A percentile compares a stretch with the other conserved stretches of the same genome.
phyloP scores from a whole-genome alignment of 1,139 yeast species.

The Kodamaea arcana region DNA sequence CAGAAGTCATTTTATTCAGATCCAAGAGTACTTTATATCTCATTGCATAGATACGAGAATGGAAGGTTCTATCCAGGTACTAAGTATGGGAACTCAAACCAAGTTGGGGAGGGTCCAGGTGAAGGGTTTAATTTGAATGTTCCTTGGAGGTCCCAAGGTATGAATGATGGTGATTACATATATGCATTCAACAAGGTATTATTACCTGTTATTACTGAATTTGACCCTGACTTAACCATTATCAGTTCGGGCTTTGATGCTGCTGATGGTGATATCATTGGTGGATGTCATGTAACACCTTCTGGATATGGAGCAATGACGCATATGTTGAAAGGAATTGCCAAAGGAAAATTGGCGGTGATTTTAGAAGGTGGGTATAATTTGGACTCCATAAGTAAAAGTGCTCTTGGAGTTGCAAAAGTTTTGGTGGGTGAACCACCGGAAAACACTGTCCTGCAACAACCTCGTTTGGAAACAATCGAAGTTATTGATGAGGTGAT shows the following conservation, averaged over 20 bases:
- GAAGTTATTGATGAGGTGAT: slow-evolving; percentile 83
- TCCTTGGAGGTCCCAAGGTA: slow-evolving; percentile 93
- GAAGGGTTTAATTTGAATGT: slow-evolving; percentile 84
- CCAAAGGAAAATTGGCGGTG: slow-evolving; percentile 84
- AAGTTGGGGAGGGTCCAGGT: slow-evolving; percentile 82
- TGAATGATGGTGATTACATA: slow-evolving; percentile 93
- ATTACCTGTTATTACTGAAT: slow-evolving; percentile 85
- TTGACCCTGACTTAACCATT: slow-evolving; percentile 87
- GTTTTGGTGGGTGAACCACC: slow-evolving; percentile 95
- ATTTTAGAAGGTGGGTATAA: slow-evolving; percentile 97
- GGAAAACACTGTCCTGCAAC: slow-evolving; percentile 55
- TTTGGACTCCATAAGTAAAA: slow-evolving; percentile 80
- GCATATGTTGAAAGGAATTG: slow-evolving; percentile 80
- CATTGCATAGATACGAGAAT: slow-evolving; percentile 87
- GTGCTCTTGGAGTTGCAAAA: slow-evolving; percentile 91
- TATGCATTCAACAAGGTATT: slow-evolving; percentile 88
- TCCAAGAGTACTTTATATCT: slow-evolving; percentile 85
- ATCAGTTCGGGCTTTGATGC: slow-evolving; percentile 97
- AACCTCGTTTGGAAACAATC: slow-evolving; percentile 76
- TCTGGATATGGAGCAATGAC: slow-evolving; percentile 97
- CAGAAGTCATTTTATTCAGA: slow-evolving; percentile 88
- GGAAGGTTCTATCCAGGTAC: slow-evolving; percentile 96
- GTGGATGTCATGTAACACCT: slow-evolving; percentile 96
- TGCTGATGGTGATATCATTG: slow-evolving; percentile 96
- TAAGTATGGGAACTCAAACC: slow-evolving; percentile 67